Evolutionary conservation across 1,284 basidiomycete genomes (phyloP).

Genomic region (Tremellales sp.): DNA sequence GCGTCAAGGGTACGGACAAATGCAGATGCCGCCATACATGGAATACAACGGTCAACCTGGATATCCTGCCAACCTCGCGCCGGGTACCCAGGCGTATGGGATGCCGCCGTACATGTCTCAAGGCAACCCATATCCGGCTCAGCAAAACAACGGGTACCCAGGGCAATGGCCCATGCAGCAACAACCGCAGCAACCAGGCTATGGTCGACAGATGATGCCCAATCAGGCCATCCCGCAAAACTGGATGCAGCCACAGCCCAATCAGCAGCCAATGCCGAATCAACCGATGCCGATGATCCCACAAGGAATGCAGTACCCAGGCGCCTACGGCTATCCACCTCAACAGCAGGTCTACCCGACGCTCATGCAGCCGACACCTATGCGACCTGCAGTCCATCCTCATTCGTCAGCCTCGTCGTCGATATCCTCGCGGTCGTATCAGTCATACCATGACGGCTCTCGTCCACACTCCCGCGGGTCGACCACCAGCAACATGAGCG

Average conservation of each 20-base stretch:
- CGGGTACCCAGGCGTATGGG: not conserved
- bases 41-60: not conserved
- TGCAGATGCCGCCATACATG: conserved; percentile 4
- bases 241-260: no score
- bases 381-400: conserved; percentile 31
- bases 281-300: conserved; percentile 38
- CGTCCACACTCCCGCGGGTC: conserved; percentile 43
- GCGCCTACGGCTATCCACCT: conserved; percentile 9
- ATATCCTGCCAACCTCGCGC: no score
- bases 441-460: conserved; percentile 38
- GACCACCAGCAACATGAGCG: conserved; percentile 40
- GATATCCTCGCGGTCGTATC: conserved; percentile 41
- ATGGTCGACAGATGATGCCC: no score
- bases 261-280: not conserved
- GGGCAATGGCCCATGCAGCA: no score
- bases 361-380: conserved; percentile 37
- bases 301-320: conserved; percentile 30
- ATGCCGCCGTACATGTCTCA: conserved; percentile 1
- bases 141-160: conserved; percentile 4
- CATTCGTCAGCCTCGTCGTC: conserved; percentile 39
- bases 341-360: conserved; percentile 13
- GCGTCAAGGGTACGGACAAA: no score
- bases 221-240: no score
- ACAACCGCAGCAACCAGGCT: no score
- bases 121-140: conserved; percentile 5